Conservation (phyloP, 768 basidiomycete species). For the Coprinopsis cinerea region DNA sequence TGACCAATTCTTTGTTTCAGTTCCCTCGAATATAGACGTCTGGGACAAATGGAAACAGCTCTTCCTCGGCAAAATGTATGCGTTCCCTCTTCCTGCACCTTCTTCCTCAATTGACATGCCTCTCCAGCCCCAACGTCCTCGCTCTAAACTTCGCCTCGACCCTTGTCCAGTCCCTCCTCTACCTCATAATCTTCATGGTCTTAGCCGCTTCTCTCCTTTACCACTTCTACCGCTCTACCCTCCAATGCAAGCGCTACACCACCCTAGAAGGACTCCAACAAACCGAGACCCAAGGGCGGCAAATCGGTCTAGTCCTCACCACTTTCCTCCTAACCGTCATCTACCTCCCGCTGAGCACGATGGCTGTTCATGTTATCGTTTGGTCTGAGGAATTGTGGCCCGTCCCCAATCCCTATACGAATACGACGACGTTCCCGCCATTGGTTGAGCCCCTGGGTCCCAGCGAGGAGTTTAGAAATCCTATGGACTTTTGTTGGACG, state of each 20-base stretch:
- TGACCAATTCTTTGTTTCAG: constrained; percentile 18
- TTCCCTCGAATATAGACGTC: constrained; percentile 35
- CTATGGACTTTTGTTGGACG: constrained; percentile 72
- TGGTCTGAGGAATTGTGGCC: constrained; percentile 78
- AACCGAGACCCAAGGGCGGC: constrained; percentile 31
- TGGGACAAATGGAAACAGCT: constrained; percentile 49
- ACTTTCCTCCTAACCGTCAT: constrained; percentile 63
- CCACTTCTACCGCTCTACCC: constrained; percentile 49
- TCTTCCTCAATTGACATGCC: constrained; percentile 5
- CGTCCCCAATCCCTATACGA: constrained; percentile 61
- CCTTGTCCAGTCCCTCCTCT: constrained; percentile 51
- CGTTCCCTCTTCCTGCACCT: constrained; percentile 3
- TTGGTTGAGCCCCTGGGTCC: constrained; percentile 49
- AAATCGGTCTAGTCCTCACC: constrained; percentile 51
- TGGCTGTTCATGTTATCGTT: constrained; percentile 69
- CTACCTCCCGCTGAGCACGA: constrained; percentile 73
- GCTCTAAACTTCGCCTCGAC: constrained; percentile 69
- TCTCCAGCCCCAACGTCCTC: constrained; percentile 58
- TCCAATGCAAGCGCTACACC: constrained; percentile 42
- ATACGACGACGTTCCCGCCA: constrained; percentile 48
- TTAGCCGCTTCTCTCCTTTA: constrained; percentile 50
- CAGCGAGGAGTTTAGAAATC: constrained; percentile 47
- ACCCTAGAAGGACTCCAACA: constrained; percentile 51
- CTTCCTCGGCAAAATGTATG: constrained; percentile 65
- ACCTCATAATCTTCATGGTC: constrained; percentile 53